Percentiles rank a stretch among this genome's conserved stretches.
These are phyloP conservation scores for Gossypium turneri DNA, from an alignment of 345 rosid species.

Conservation along the genomic window DNA sequence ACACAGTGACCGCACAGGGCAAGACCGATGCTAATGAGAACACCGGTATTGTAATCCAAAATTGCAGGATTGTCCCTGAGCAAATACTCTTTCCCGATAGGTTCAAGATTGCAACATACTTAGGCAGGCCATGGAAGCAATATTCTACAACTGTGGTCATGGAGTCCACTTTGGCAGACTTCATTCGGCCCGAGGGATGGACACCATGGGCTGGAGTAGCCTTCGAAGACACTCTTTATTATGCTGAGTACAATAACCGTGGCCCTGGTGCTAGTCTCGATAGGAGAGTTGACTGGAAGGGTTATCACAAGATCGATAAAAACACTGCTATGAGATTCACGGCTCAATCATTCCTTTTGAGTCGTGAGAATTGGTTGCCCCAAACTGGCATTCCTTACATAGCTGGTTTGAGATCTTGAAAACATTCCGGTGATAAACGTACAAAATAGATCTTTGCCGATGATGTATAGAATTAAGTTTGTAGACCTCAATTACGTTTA, in stretches of 20 bases:
- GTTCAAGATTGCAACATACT: conserved; percentile 29
- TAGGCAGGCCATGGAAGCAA: conserved; percentile 64
- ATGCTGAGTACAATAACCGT: conserved; percentile 46
- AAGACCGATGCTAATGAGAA: conserved; percentile 23
- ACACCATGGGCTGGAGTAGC: conserved; percentile 33
- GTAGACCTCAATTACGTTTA: too few species aligned
- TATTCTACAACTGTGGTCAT: conserved; percentile 41
- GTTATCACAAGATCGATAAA: conserved; percentile 27
- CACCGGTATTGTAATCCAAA: conserved; percentile 47
- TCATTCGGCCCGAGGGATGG: conserved; percentile 54
- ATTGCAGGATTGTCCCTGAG: conserved; percentile 62
- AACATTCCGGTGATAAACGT: too few species aligned
- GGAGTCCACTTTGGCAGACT: conserved; percentile 52
- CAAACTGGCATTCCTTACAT: neutral
- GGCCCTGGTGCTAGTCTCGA: conserved; percentile 47
- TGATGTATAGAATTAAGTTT: too few species aligned
- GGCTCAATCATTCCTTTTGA: conserved; percentile 9
- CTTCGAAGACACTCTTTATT: conserved; percentile 33
- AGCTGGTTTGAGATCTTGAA: neutral
- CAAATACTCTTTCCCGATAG: conserved; percentile 32
- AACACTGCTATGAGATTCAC: conserved; percentile 38
- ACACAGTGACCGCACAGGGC: conserved; percentile 50
- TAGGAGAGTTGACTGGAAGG: conserved; percentile 52
- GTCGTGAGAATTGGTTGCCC: conserved; percentile 11
- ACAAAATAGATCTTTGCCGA: too few species aligned